phyloP scores from a whole-genome alignment of 257 asterid genomes.

The Lithospermum erythrorhizon region DNA sequence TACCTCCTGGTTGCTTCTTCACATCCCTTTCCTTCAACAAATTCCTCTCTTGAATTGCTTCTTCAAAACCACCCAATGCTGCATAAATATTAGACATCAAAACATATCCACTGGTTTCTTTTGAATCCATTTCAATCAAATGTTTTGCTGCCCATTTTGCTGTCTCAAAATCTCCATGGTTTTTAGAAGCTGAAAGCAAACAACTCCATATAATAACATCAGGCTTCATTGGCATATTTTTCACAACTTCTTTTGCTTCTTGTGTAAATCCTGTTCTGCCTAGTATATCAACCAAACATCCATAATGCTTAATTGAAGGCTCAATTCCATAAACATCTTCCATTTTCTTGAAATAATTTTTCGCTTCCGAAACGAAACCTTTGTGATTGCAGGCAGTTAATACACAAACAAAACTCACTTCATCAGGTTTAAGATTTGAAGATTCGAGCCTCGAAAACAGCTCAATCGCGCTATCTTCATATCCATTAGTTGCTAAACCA shows the following conservation, averaged over 20 bases:
- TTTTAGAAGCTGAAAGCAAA: conserved; percentile 36
- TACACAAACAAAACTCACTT: conserved; percentile 36
- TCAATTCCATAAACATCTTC: conserved; percentile 24
- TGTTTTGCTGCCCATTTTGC: conserved; percentile 45
- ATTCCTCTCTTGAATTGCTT: conserved; percentile 41
- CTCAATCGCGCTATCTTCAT: conserved; percentile 29
- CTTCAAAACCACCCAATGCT: conserved; percentile 29
- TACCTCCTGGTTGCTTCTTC: conserved; percentile 53
- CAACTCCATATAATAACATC: conserved; percentile 58
- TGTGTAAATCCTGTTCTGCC: conserved; percentile 56
- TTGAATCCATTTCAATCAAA: conserved; percentile 34
- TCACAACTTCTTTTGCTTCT: conserved; percentile 45
- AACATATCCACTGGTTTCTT: conserved; percentile 43
- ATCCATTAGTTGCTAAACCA: conserved; percentile 58
- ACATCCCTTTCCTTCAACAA: conserved; percentile 36
- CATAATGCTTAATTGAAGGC: conserved; percentile 48
- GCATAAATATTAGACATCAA: conserved; percentile 58
- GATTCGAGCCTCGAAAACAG: conserved; percentile 35
- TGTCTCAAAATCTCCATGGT: conserved; percentile 23
- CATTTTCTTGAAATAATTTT: conserved; percentile 34
- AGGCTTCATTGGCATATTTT: conserved; percentile 44
- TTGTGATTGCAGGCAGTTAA: conserved; percentile 53
- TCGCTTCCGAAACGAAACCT: conserved; percentile 38
- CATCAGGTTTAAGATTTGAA: conserved; percentile 35
- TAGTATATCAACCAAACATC: conserved; percentile 58